These are phyloP conservation scores for Glebionis coronaria DNA, from an alignment of 129 eudicot genomes.

Conservation along the genomic window DNA sequence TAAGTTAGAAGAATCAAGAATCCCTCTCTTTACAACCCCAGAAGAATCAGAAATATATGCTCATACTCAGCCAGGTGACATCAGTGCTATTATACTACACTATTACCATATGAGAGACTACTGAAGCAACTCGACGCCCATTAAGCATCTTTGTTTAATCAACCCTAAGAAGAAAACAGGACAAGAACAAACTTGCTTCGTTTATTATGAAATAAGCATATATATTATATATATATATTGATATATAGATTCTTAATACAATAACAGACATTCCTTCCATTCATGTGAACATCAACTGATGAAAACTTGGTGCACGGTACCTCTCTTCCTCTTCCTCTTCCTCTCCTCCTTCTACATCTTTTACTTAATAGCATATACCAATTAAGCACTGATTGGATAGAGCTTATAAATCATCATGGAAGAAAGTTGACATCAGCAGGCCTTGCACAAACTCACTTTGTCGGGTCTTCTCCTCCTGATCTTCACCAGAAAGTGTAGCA, in stretches of 20 bases:
- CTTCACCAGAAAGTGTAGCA: conserved; percentile 57
- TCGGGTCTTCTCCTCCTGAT: conserved; percentile 75
- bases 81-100: too few relatives aligned
- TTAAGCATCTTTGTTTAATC: neutral
- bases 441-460: conserved; percentile 85
- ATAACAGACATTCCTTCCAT: conserved; percentile 27
- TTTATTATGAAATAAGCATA: conserved; percentile 9
- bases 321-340: conserved; percentile 16
- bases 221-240: conserved; percentile 8
- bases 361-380: conserved; percentile 8
- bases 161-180: neutral
- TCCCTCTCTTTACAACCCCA: neutral
- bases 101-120: neutral
- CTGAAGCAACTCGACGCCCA: neutral
- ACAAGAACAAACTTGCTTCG: neutral
- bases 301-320: conserved; percentile 12
- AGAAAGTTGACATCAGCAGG: conserved; percentile 72
- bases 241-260: conserved; percentile 26
- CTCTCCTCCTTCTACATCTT: neutral
- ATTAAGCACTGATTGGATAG: neutral
- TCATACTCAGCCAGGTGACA: neutral
- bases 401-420: conserved; percentile 57
- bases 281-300: conserved; percentile 13
- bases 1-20: too few relatives aligned
- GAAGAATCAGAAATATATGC: neutral